Evolutionary conservation across 345 rosid genomes (phyloP).

Genomic region (Aethionema arabicum): DNA sequence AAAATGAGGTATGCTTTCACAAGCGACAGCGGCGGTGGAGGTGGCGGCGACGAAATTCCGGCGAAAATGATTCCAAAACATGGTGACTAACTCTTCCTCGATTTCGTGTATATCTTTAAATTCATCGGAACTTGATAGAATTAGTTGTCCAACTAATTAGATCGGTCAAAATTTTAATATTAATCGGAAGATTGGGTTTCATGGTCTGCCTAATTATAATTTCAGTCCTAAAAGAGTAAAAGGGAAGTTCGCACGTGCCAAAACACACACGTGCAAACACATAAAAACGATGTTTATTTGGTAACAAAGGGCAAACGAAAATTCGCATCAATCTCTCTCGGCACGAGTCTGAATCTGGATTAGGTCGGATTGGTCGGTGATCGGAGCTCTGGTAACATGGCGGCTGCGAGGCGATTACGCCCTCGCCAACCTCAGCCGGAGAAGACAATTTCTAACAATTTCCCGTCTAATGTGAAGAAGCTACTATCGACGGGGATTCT

Average conservation of each 20-base stretch:
- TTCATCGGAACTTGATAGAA: no score
- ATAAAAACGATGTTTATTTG: constrained; percentile 1
- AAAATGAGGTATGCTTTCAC: no score
- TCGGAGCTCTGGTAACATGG: constrained; percentile 46
- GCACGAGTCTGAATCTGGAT: constrained; percentile 22
- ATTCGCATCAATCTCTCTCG: constrained; percentile 11
- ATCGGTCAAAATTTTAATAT: no score
- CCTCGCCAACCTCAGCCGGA: constrained; percentile 87
- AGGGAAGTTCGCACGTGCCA: constrained; percentile 27
- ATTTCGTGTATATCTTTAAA: no score
- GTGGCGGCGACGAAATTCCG: no score
- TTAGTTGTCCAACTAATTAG: no score
- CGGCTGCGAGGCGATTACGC: constrained; percentile 79
- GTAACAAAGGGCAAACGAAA: background rate
- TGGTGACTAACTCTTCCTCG: no score
- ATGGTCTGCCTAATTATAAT: no score
- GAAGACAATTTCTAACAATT: constrained; percentile 61
- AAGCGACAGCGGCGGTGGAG: no score
- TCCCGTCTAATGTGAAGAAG: constrained; percentile 79
- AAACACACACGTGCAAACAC: constrained; percentile 23
- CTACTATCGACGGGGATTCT: constrained; percentile 73
- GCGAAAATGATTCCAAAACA: no score
- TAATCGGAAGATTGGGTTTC: no score
- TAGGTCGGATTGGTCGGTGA: constrained; percentile 33
- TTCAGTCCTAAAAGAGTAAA: no score